Base-by-base conservation (phyloP, 148 eudicot genomes). In the Salicornia ramosissima region DNA sequence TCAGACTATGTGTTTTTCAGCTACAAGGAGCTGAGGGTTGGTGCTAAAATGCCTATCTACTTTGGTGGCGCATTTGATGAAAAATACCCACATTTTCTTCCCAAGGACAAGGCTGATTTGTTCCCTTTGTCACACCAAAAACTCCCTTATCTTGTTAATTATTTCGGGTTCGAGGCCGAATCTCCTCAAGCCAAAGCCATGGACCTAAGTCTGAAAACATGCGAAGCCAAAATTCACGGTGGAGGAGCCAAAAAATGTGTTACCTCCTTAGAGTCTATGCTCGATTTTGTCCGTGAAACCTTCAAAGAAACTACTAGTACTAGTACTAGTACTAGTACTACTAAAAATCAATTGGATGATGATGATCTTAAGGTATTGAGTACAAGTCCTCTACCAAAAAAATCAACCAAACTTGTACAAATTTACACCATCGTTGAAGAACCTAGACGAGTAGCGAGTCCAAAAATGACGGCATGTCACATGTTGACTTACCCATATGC, bases 211-310 rank as follows among this genome's bases (percentile, higher is more conserved):
- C 56, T 52, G 13, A 52, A 52, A 52, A 52, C 10, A 52, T 67
- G 70, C 53, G 70, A 51, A 26, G 40, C 59, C 1, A 11, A 55
- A 51, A 55, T 56, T 2, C 59, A 21, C 10, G 25, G 33, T 30
- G 70, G 59, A 6, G 70, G 55, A 56, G 24, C 70, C 70, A 67
- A 51, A 34, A n/a, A 31, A 31, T 67, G 70, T 21, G 70, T 42
- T 16, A 33, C 70, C 25, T 67, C 70, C 30, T 51, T 67, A 33
- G 70, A 52, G 2, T 51, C 70, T 0, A 51, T 51, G 70, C 6
- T 67, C 25, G 33, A 52, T 29, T 67, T 51, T 4, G 70, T 67
- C 0, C 46, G 53, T 21, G 40, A 67, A 31, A 67, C 58, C 2
- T 67, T 52, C 0, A 39, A 42, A 16, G 4, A 3, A 0, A 50